Conservation (phyloP, 176 grass and related monocot species). For the Pontederia crassipes region DNA sequence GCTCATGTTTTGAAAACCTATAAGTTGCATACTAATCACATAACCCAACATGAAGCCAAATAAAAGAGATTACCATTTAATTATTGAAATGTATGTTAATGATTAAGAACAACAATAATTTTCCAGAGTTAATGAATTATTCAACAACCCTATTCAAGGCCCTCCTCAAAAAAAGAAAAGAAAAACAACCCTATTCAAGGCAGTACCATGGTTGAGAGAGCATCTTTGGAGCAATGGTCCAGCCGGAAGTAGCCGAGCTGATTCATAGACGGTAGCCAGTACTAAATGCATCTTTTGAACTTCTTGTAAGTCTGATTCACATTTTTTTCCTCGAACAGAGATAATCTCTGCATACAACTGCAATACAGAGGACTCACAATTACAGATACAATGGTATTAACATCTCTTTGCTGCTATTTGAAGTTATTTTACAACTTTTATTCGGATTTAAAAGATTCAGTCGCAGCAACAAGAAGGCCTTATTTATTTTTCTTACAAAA, state of each 20-base stretch:
- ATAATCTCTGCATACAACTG: conserved; percentile 65
- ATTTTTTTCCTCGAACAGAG: conserved; percentile 26
- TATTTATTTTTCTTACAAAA: too few relatives aligned
- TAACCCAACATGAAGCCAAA: too few relatives aligned
- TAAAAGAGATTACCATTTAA: not conserved
- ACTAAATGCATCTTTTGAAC: conserved; percentile 64
- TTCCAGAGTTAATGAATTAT: not conserved
- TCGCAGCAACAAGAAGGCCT: too few relatives aligned
- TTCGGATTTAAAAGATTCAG: too few relatives aligned
- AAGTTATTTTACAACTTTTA: too few relatives aligned
- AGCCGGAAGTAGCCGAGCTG: conserved; percentile 79
- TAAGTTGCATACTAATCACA: too few relatives aligned
- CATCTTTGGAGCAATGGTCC: conserved; percentile 93
- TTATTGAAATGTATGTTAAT: not conserved
- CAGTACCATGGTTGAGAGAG: conserved; percentile 61
- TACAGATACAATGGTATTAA: conserved; percentile 4
- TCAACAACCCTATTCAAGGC: too few relatives aligned
- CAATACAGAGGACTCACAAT: conserved; percentile 13
- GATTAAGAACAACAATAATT: not conserved
- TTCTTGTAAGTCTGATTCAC: conserved; percentile 29
- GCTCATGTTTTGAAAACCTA: too few relatives aligned
- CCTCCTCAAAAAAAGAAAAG: too few relatives aligned
- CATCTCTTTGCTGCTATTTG: not conserved
- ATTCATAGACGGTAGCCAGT: conserved; percentile 84
- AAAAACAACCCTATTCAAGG: not conserved